These are phyloP conservation scores for Phytophthora chlamydospora DNA, from an alignment of 352 stramenopile species.

Conservation along the genomic window DNA sequence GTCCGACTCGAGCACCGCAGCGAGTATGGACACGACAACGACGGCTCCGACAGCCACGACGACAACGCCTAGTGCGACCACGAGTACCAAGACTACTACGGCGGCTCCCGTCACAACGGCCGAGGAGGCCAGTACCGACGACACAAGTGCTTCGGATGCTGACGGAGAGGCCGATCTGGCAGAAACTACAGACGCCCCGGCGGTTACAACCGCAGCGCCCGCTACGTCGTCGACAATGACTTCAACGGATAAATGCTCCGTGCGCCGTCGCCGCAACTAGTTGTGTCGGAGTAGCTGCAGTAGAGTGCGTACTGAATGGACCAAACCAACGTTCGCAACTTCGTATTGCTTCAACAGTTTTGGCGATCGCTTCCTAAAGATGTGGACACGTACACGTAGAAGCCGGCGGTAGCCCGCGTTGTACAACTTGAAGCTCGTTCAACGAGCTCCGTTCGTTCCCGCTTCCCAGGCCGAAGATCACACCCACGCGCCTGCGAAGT, in stretches of 20 bases:
- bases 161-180: slow-evolving; percentile 5
- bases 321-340: neutral
- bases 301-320: neutral
- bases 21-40: neutral
- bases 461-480: slow-evolving; percentile 13
- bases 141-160: slow-evolving; percentile 13
- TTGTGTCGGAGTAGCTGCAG: neutral
- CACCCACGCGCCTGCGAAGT: slow-evolving; percentile 4
- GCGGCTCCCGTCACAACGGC: neutral
- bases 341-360: slow-evolving; percentile 2
- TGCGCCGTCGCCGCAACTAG: slow-evolving; percentile 31
- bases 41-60: slow-evolving; percentile 2
- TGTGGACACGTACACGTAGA: slow-evolving; percentile 5
- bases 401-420: neutral
- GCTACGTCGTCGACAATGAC: slow-evolving; percentile 9
- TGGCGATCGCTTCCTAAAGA: neutral
- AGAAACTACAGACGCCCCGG: slow-evolving; percentile 9
- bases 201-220: slow-evolving; percentile 1
- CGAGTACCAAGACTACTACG: slow-evolving; percentile 3
- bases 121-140: slow-evolving; percentile 1
- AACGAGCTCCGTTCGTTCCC: slow-evolving; percentile 22
- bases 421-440: too few relatives aligned
- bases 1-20: neutral
- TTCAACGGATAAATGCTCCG: slow-evolving; percentile 37
- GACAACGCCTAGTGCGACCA: slow-evolving; percentile 4